Conservation (phyloP, 257 asterid genomes). For the Solanum infundibuliforme region DNA sequence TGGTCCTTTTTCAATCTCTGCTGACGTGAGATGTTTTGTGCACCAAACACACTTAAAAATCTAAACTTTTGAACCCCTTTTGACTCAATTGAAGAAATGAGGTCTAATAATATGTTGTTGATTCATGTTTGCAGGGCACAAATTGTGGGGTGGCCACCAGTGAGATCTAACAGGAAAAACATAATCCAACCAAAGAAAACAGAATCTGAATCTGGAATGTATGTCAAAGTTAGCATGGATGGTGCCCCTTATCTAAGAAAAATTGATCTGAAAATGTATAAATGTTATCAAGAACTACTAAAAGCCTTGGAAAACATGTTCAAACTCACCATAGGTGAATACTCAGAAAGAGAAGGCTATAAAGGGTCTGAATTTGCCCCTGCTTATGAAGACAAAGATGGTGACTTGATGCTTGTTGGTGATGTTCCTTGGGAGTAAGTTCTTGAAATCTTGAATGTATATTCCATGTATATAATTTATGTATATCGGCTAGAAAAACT, state of each 20-base stretch:
- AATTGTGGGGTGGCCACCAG: slow-evolving; percentile 92
- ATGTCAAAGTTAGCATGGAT: slow-evolving; percentile 65
- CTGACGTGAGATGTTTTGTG: neutral
- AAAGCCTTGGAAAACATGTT: slow-evolving; percentile 55
- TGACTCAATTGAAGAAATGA: neutral
- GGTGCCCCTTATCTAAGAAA: slow-evolving; percentile 68
- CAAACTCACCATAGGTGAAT: slow-evolving; percentile 46
- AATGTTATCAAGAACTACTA: slow-evolving; percentile 32
- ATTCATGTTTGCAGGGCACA: slow-evolving; percentile 39
- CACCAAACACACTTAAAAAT: neutral
- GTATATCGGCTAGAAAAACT: neutral
- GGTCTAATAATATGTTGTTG: neutral
- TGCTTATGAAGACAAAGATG: slow-evolving; percentile 65
- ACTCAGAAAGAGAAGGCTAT: slow-evolving; percentile 56
- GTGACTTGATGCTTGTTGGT: slow-evolving; percentile 66
- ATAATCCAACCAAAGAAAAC: slow-evolving; percentile 31
- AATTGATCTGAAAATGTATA: slow-evolving; percentile 49
- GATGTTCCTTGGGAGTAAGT: slow-evolving; percentile 71
- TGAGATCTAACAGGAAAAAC: slow-evolving; percentile 51
- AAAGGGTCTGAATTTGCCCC: slow-evolving; percentile 54
- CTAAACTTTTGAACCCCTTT: neutral
- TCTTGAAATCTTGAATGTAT: neutral
- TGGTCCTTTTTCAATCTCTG: neutral
- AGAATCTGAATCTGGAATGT: slow-evolving; percentile 40
- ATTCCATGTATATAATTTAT: neutral